Evolutionary conservation across 1,139 yeast species (phyloP), one percentile per base, ranked within the genome.

Genomic region (Scheffersomyces titani): DNA sequence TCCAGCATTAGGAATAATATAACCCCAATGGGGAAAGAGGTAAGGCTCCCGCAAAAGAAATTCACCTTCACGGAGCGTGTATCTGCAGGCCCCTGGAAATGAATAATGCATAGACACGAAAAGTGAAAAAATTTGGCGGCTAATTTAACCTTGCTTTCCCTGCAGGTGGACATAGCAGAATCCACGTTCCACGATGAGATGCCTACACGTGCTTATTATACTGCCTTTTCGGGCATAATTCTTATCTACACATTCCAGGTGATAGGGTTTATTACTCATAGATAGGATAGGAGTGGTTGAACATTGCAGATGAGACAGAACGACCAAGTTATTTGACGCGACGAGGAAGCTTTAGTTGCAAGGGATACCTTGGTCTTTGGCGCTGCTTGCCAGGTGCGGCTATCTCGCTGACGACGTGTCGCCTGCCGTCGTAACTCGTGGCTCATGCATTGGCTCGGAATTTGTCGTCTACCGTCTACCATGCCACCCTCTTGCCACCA

Each of bases 181-280:
- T 46, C 24, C 49, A 46, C 22, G 49, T 46, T 46, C 49, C 49
- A 19, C 19, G 49, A 46, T 46, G 49, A 22, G 49, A 46, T 46
- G 49, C 20, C 24, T 46, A 22, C 49, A 46, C 49, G 49, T 46
- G 49, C 49, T 18, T 22, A 46, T 46, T 46, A 46, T 6, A 19
- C 19, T 46, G n/a, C 49, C 49, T 20, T 19, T 19, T 46, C 22
- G 5, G 49, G 49, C 24, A 46, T 46, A 19, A 20, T 22, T 46
- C 49, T 46, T 46, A 46, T 46, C 49, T 46, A 46, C 49, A 46
- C 22, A 46, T 30, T 30, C 40, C 40, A 30, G 40, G 40, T 30
- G 13, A 30, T 30, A 30, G 40, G 40, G 40, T 30, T 30, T 30
- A 30, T 30, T 30, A 30, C 40, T 30, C 40, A 30, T 30, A 30